Conservation (phyloP, 225 moss, liverwort and hornwort species). For the Physcomitrium patens region DNA sequence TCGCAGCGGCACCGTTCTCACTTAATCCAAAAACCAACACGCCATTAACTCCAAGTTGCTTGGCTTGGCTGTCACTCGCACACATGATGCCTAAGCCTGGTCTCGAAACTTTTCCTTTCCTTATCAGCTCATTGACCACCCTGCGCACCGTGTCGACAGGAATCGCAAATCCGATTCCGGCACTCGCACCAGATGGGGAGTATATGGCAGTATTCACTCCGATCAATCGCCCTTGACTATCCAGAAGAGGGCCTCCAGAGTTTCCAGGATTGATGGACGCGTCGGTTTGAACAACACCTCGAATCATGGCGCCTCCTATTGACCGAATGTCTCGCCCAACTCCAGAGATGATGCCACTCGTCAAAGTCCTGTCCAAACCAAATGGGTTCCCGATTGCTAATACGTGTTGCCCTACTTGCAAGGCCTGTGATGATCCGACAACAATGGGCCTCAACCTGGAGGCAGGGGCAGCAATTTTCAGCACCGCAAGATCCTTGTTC, state of each 20-base stretch:
- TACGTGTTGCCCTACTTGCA: conserved; percentile 70
- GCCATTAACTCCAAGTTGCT: conserved; percentile 62
- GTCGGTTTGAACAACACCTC: conserved; percentile 63
- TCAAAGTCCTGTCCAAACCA: conserved; percentile 62
- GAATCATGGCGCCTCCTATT: conserved; percentile 55
- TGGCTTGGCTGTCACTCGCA: conserved; percentile 58
- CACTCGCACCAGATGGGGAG: conserved; percentile 64
- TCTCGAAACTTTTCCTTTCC: conserved; percentile 61
- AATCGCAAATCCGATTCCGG: conserved; percentile 65
- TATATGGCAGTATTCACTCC: conserved; percentile 70
- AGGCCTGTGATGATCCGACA: conserved; percentile 64
- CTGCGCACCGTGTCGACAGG: conserved; percentile 66
- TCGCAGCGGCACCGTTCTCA: conserved; percentile 55
- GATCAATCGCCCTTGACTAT: conserved; percentile 60
- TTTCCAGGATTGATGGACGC: conserved; percentile 73
- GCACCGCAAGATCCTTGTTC: conserved; percentile 66
- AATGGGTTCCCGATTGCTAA: conserved; percentile 68
- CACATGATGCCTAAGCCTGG: conserved; percentile 65
- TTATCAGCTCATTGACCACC: conserved; percentile 59
- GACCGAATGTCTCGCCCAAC: conserved; percentile 67
- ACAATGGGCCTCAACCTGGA: conserved; percentile 50
- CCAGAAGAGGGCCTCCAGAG: conserved; percentile 60
- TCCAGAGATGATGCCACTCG: conserved; percentile 68
- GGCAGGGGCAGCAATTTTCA: conserved; percentile 54
- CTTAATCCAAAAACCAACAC: conserved; percentile 48